phyloP scores from a whole-genome alignment of 106 monocot genomes.

The Amphibolis antarctica region DNA sequence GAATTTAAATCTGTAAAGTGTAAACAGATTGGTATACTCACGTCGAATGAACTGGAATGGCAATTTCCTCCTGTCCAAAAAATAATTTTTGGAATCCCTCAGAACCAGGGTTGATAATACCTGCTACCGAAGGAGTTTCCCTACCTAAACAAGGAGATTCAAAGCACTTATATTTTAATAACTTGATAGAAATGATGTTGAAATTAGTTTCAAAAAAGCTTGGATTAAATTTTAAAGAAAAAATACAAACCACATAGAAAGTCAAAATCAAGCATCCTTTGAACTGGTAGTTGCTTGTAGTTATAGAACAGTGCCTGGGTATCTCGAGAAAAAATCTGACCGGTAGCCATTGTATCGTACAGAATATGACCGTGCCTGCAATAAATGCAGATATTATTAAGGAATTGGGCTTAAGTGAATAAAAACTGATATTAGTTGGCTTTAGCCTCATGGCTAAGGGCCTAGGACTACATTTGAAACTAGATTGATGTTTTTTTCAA shows the following conservation, averaged over 20 bases:
- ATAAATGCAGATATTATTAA: background rate
- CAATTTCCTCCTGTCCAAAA: constrained; percentile 97
- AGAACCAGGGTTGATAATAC: constrained; percentile 96
- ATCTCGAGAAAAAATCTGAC: constrained; percentile 75
- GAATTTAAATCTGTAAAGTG: background rate
- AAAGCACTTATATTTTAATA: background rate
- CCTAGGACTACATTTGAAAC: background rate
- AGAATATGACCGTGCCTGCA: background rate
- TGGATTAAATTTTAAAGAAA: background rate
- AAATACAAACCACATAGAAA: constrained; percentile 71
- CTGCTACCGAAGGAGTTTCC: constrained; percentile 96
- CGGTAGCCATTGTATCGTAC: constrained; percentile 55
- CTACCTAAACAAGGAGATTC: constrained; percentile 33
- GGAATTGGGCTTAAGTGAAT: background rate
- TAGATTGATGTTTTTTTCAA: background rate
- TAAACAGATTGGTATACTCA: constrained; percentile 10
- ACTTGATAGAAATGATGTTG: background rate
- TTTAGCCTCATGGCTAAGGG: background rate
- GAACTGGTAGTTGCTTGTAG: constrained; percentile 97
- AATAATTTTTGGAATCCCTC: constrained; percentile 95
- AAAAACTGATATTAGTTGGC: background rate
- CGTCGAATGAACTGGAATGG: constrained; percentile 95
- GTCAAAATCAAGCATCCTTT: constrained; percentile 99
- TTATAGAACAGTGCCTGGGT: constrained; percentile 95
- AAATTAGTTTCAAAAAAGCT: background rate